A percentile compares a stretch with the other conserved stretches of the same genome.
Conservation (phyloP, 352 stramenopile species). For the Peronospora farinosa region DNA sequence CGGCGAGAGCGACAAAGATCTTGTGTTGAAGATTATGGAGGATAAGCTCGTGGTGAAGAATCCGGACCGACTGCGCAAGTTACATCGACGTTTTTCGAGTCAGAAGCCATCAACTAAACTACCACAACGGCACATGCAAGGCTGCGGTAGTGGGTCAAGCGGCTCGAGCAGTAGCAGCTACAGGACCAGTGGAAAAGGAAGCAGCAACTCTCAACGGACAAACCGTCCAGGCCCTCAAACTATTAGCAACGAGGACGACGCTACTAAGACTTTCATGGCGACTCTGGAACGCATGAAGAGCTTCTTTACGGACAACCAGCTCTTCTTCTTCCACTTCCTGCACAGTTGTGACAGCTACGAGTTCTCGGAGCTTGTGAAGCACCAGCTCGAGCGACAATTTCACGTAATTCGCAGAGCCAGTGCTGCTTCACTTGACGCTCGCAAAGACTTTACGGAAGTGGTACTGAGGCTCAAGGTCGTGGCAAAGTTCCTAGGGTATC, state of each 20-base stretch:
- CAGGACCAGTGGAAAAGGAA: constrained; percentile 11
- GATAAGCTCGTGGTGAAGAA: constrained; percentile 64
- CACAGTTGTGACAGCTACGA: constrained; percentile 57
- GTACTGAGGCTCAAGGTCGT: constrained; percentile 56
- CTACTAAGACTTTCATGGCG: too few species aligned
- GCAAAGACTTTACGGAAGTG: constrained; percentile 55
- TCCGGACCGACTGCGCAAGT: constrained; percentile 54
- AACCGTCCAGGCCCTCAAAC: constrained; percentile 6
- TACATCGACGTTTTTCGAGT: constrained; percentile 64
- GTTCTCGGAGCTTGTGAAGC: constrained; percentile 54
- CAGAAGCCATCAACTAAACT: constrained; percentile 34
- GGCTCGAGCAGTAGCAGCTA: constrained; percentile 4
- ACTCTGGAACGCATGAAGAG: too few species aligned
- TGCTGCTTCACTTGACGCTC: constrained; percentile 24
- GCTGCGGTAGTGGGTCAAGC: not conserved
- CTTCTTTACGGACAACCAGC: constrained; percentile 60
- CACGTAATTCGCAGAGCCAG: constrained; percentile 20
- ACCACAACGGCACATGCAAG: constrained; percentile 7
- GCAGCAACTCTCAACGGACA: constrained; percentile 9
- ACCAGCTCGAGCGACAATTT: constrained; percentile 51
- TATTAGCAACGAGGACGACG: constrained; percentile 7
- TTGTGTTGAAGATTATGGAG: constrained; percentile 63
- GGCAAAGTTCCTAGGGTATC: constrained; percentile 62
- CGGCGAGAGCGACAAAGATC: constrained; percentile 64
- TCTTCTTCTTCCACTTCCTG: constrained; percentile 73